Conservation (phyloP, 129 eudicot genomes). For the Chrysanthemum lavandulifolium region DNA sequence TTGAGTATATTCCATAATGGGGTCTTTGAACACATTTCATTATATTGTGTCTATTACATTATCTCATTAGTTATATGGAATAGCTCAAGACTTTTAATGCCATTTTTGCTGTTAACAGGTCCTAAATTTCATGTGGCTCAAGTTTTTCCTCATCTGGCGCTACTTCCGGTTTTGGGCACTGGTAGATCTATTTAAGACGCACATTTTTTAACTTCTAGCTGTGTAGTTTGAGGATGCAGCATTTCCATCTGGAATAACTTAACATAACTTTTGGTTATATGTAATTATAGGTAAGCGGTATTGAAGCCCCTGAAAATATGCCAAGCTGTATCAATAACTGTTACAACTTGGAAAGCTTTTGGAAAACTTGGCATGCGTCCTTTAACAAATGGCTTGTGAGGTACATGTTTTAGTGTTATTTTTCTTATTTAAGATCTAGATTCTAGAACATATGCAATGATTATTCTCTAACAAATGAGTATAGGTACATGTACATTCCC, state of each 20-base stretch:
- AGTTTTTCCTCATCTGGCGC: conserved; percentile 96
- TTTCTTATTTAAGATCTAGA: neutral
- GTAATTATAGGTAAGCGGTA: conserved; percentile 62
- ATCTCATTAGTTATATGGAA: conserved; percentile 1
- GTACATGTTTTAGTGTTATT: conserved; percentile 28
- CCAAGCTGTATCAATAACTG: conserved; percentile 91
- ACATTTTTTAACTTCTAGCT: conserved; percentile 1
- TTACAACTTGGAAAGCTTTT: conserved; percentile 85
- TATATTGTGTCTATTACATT: too few relatives aligned
- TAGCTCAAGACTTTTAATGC: conserved; percentile 10
- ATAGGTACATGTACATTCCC: conserved; percentile 94
- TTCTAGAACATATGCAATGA: neutral
- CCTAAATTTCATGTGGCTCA: conserved; percentile 98
- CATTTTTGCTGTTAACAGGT: conserved; percentile 48
- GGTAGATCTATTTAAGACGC: conserved; percentile 38
- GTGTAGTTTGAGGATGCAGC: neutral
- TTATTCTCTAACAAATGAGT: conserved; percentile 11
- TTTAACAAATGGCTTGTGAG: conserved; percentile 99
- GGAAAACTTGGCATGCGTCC: conserved; percentile 99
- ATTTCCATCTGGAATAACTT: neutral
- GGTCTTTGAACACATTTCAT: too few relatives aligned
- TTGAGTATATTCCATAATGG: too few relatives aligned
- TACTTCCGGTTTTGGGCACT: conserved; percentile 95
- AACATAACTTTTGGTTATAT: neutral
- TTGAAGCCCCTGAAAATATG: conserved; percentile 97